phyloP scores from a whole-genome alignment of 768 basidiomycete species.

The Paxillus ammoniavirescens region DNA sequence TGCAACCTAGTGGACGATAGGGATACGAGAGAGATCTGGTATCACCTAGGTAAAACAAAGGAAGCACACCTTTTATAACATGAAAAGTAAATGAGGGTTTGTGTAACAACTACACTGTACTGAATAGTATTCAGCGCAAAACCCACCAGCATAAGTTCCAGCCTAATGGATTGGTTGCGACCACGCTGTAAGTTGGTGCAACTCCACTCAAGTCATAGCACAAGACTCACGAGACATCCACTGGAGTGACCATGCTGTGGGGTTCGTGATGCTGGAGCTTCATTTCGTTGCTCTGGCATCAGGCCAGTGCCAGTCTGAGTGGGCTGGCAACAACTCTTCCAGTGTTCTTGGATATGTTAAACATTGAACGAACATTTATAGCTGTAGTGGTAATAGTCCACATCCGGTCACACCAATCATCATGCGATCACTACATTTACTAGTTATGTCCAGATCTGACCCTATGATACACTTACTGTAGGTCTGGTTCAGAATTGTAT shows the following conservation, averaged over 20 bases:
- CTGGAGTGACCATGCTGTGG: conserved; percentile 16
- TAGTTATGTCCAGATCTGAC: too few species aligned
- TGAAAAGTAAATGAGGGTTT: conserved; percentile 32
- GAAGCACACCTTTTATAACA: conserved; percentile 23
- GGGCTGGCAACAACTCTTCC: too few species aligned
- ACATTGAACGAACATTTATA: too few species aligned
- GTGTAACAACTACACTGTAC: conserved; percentile 34
- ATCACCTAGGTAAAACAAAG: neutral
- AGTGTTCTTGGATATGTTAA: too few species aligned
- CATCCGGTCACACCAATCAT: too few species aligned
- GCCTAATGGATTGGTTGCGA: conserved; percentile 12
- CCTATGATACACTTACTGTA: too few species aligned
- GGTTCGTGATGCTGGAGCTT: neutral
- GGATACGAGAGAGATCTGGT: neutral
- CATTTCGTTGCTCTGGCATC: too few species aligned
- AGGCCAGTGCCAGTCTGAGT: too few species aligned
- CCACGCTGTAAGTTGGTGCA: neutral
- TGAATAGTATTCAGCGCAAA: conserved; percentile 34
- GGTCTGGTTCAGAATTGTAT: too few species aligned
- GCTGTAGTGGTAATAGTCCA: too few species aligned
- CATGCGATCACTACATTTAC: too few species aligned
- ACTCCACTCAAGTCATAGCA: neutral
- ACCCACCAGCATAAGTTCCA: conserved; percentile 37
- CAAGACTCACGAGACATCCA: conserved; percentile 21
- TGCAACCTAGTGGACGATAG: conserved; percentile 14